Percentiles rank a stretch among this genome's conserved stretches.
These are phyloP conservation scores for Nicotiana sylvestris DNA, from an alignment of 257 asterid species.

Conservation along the genomic window DNA sequence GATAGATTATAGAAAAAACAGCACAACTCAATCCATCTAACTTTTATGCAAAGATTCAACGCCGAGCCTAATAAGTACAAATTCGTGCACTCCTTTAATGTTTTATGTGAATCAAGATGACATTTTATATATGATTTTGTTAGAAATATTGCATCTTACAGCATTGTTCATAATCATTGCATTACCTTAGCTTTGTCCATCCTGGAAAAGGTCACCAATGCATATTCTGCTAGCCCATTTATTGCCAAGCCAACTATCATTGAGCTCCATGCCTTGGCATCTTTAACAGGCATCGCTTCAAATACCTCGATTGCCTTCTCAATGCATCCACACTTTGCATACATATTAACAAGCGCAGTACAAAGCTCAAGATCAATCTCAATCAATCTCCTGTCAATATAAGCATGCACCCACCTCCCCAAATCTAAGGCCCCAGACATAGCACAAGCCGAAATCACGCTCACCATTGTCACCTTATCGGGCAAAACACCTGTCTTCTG, in stretches of 20 bases:
- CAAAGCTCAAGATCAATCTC: slow-evolving; percentile 58
- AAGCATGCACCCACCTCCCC: slow-evolving; percentile 65
- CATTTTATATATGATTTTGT: neutral
- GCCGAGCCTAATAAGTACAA: neutral
- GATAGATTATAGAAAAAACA: neutral
- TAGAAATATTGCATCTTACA: neutral
- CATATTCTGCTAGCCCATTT: slow-evolving; percentile 53
- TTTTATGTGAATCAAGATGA: neutral
- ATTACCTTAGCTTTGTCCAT: slow-evolving; percentile 34
- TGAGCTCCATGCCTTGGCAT: slow-evolving; percentile 78
- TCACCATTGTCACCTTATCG: slow-evolving; percentile 65
- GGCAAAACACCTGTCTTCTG: slow-evolving; percentile 54
- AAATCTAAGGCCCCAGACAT: slow-evolving; percentile 59
- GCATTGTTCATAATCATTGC: neutral
- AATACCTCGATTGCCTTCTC: slow-evolving; percentile 62
- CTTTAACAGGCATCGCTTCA: slow-evolving; percentile 56
- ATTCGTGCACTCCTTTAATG: neutral
- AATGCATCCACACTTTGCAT: slow-evolving; percentile 68
- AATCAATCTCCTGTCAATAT: slow-evolving; percentile 47
- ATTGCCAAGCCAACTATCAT: slow-evolving; percentile 69
- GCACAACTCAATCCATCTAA: neutral
- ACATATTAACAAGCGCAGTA: slow-evolving; percentile 71
- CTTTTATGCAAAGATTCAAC: neutral
- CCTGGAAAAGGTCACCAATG: slow-evolving; percentile 41
- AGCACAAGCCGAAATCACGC: slow-evolving; percentile 71